Percentiles rank a stretch among this genome's conserved stretches.
These are phyloP conservation scores for Aspergillus leporis DNA, from an alignment of 495 filamentous ascomycete genomes.

Conservation along the genomic window DNA sequence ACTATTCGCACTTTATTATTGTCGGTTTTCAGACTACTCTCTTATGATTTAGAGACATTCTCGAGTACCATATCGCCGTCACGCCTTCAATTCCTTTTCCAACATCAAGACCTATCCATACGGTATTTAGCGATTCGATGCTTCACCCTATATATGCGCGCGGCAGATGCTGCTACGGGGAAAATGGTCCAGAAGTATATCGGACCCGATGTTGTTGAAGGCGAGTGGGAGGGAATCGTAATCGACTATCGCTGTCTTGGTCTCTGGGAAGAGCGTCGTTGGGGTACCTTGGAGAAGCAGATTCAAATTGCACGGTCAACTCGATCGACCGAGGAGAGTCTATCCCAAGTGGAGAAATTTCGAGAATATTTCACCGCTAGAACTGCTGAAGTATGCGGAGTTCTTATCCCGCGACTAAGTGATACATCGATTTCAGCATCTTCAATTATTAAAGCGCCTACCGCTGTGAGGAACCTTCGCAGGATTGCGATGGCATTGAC, in stretches of 20 bases:
- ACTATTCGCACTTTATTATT: conserved; percentile 54
- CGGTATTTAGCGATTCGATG: conserved; percentile 80
- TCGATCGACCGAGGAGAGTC: conserved; percentile 24
- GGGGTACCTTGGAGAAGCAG: conserved; percentile 33
- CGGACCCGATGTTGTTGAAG: conserved; percentile 59
- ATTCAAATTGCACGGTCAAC: conserved; percentile 21
- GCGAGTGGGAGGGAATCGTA: conserved; percentile 69
- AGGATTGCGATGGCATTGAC: conserved; percentile 66
- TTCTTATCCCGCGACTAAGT: conserved; percentile 66
- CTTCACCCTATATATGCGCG: conserved; percentile 74
- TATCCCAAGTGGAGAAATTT: conserved; percentile 34
- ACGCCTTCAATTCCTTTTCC: conserved; percentile 66
- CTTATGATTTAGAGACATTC: conserved; percentile 68
- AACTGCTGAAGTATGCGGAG: conserved; percentile 57
- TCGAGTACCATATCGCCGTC: conserved; percentile 60
- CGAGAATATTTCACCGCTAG: conserved; percentile 47
- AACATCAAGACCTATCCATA: conserved; percentile 58
- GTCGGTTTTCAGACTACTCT: conserved; percentile 73
- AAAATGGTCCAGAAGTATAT: conserved; percentile 66
- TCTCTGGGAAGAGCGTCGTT: conserved; percentile 70
- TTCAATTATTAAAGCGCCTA: conserved; percentile 69
- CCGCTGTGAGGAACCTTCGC: conserved; percentile 67
- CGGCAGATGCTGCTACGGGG: conserved; percentile 76
- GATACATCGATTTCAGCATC: conserved; percentile 45
- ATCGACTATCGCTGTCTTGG: conserved; percentile 86